These are phyloP conservation scores for Pseudomicrostroma phylloplanum DNA, from an alignment of 1,284 basidiomycete genomes.

Conservation along the genomic window DNA sequence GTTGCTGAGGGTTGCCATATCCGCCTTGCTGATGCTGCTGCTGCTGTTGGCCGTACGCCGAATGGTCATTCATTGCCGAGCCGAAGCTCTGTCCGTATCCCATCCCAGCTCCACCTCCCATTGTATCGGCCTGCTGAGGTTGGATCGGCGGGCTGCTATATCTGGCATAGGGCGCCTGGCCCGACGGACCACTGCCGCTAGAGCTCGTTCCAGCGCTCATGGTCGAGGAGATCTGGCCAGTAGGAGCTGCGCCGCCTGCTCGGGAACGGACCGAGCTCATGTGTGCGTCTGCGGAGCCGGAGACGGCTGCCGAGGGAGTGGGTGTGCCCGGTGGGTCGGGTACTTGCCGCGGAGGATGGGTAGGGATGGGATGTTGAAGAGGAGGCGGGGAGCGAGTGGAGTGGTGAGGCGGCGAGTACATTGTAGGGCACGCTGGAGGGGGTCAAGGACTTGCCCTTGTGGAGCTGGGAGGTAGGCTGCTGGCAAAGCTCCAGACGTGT, in stretches of 20 bases:
- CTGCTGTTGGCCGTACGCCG: neutral
- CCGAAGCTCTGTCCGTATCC: slow-evolving; percentile 1
- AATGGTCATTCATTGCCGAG: slow-evolving; percentile 1
- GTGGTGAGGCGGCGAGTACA: slow-evolving; percentile 6
- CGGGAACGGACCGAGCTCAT: slow-evolving; percentile 5
- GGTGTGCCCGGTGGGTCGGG: slow-evolving; percentile 38
- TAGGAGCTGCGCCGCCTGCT: neutral
- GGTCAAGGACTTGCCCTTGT: too few relatives aligned
- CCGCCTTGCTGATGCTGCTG: neutral
- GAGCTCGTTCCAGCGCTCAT: slow-evolving; percentile 5
- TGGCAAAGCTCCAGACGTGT: too few relatives aligned
- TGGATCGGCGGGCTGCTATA: neutral
- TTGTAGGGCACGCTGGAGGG: neutral
- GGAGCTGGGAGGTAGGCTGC: too few relatives aligned
- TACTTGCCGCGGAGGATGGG: slow-evolving; percentile 41
- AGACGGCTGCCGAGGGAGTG: slow-evolving; percentile 11
- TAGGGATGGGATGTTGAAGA: slow-evolving; percentile 48
- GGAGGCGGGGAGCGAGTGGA: slow-evolving; percentile 22
- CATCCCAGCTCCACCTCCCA: too few relatives aligned
- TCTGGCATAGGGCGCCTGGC: slow-evolving; percentile 15
- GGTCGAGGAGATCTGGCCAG: neutral
- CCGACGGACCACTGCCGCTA: slow-evolving; percentile 4
- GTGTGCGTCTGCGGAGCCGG: slow-evolving; percentile 11
- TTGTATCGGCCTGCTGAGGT: neutral
- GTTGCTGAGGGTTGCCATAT: slow-evolving; percentile 15